Evolutionary conservation across 768 basidiomycete species (phyloP).

Genomic region (Lactarius akahatsu): DNA sequence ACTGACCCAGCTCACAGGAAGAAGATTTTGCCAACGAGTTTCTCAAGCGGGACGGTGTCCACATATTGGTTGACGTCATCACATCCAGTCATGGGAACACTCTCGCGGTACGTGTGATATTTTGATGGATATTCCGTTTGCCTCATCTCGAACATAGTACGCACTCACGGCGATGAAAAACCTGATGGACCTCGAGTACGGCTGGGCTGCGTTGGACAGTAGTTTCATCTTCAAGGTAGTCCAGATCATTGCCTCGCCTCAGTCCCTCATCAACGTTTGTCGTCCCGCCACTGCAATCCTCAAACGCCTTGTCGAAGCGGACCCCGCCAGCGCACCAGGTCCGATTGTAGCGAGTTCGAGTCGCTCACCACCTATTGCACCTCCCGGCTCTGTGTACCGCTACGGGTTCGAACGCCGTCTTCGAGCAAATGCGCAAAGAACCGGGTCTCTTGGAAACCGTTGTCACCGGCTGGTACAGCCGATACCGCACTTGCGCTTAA

Average conservation of each 20-base stretch:
- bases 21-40: constrained; percentile 82
- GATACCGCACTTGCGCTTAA: constrained; percentile 84
- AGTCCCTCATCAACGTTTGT: constrained; percentile 84
- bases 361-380: constrained; percentile 47
- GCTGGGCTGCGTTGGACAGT: constrained; percentile 73
- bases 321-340: constrained; percentile 66
- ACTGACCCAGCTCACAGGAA: constrained; percentile 49
- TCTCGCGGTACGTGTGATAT: constrained; percentile 60
- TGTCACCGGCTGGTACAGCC: constrained; percentile 68
- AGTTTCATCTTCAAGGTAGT: constrained; percentile 77
- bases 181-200: constrained; percentile 82
- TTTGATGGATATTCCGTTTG: not conserved
- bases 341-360: constrained; percentile 60
- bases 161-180: constrained; percentile 85
- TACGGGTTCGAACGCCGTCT: constrained; percentile 86
- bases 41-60: constrained; percentile 66
- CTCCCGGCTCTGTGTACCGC: constrained; percentile 71
- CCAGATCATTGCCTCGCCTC: constrained; percentile 70
- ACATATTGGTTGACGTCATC: constrained; percentile 70
- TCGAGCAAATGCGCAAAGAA: constrained; percentile 77
- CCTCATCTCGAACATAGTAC: constrained; percentile 50
- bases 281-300: constrained; percentile 89
- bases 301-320: constrained; percentile 86
- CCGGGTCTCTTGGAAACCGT: constrained; percentile 73
- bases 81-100: constrained; percentile 71